Evolutionary conservation across 352 stramenopile genomes (phyloP).

Genomic region (Saprolegnia diclina): DNA sequence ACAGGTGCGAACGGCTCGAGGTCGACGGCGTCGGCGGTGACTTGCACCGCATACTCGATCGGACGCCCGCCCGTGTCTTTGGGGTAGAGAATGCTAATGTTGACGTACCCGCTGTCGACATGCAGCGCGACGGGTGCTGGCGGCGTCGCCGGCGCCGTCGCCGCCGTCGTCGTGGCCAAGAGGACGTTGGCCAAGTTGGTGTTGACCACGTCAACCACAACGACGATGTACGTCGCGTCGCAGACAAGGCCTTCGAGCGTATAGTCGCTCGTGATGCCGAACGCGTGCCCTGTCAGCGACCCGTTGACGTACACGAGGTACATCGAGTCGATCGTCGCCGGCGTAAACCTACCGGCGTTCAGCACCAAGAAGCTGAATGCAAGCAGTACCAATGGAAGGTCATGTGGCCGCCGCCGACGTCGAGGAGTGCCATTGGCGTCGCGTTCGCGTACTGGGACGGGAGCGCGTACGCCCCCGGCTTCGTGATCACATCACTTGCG

Average conservation of each 20-base stretch:
- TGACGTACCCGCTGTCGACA: not conserved
- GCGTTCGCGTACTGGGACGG: slow-evolving; percentile 3
- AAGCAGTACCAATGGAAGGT: slow-evolving; percentile 14
- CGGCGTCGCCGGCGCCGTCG: not conserved
- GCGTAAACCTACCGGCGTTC: not conserved
- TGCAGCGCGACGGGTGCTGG: not conserved
- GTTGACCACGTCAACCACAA: not conserved
- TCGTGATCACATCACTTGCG: not conserved
- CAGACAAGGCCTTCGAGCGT: slow-evolving; percentile 3
- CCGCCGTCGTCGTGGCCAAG: not conserved
- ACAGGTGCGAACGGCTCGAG: not conserved
- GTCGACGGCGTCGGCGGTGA: not conserved
- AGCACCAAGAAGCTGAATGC: not conserved
- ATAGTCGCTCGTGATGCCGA: slow-evolving; percentile 8
- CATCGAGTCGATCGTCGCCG: slow-evolving; percentile 3
- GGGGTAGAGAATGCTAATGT: not conserved
- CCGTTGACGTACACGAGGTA: slow-evolving; percentile 7
- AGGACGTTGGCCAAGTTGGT: not conserved
- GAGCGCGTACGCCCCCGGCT: not conserved
- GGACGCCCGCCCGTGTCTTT: slow-evolving; percentile 4
- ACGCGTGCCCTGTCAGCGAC: not conserved
- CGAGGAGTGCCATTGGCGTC: not conserved
- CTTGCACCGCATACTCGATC: not conserved
- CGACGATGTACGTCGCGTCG: slow-evolving; percentile 3
- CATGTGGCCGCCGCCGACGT: slow-evolving; percentile 4